These are phyloP conservation scores for Wickerhamiella kurtzmanii DNA, from an alignment of 805 yeast genomes.

Conservation along the genomic window DNA sequence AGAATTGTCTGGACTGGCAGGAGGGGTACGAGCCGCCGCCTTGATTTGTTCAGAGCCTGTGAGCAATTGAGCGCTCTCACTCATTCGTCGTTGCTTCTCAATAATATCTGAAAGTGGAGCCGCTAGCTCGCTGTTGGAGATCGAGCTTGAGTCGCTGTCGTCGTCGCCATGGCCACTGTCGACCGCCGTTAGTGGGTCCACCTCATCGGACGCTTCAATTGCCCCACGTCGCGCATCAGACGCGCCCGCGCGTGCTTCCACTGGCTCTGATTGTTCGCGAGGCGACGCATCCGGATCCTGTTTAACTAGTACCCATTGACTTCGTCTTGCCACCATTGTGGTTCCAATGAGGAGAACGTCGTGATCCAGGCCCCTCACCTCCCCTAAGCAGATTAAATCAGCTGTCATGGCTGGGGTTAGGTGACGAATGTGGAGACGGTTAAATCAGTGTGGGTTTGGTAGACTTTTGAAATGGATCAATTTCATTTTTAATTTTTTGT, in stretches of 20 bases:
- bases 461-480: too few species aligned
- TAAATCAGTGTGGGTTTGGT: too few species aligned
- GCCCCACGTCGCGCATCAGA: background rate
- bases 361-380: too few species aligned
- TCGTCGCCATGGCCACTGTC: background rate
- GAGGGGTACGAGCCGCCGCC: background rate
- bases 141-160: background rate
- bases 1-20: background rate
- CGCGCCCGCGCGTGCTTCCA: background rate
- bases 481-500: too few species aligned
- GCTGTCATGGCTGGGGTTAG: background rate
- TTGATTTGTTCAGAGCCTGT: background rate
- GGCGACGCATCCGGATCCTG: background rate
- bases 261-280: background rate
- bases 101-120: constrained; percentile 15
- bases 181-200: background rate
- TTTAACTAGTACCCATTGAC: background rate
- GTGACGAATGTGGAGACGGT: background rate
- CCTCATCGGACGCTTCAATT: background rate
- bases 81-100: constrained; percentile 15
- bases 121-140: constrained; percentile 10
- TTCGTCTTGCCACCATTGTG: background rate
- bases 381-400: background rate
- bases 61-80: constrained; percentile 3
- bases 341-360: background rate